Percentiles rank a stretch among this genome's conserved stretches.
Conservation (phyloP, 2,329 filamentous ascomycete species). For the Teratosphaeria nubilosa region DNA sequence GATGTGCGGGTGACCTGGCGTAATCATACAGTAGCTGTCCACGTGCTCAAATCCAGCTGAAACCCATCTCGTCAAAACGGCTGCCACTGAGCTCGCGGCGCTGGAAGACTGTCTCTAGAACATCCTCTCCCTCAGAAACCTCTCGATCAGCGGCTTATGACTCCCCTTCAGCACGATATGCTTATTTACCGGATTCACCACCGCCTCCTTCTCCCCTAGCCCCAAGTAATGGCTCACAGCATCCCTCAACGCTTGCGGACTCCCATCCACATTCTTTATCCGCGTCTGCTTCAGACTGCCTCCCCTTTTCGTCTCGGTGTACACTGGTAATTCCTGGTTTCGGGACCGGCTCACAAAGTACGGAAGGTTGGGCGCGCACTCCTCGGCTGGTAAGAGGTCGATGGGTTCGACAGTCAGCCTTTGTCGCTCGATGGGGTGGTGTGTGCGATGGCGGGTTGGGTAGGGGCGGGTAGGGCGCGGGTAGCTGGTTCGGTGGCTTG, state of each 20-base stretch:
- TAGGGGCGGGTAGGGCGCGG: constrained; percentile 25
- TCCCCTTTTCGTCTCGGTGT: constrained; percentile 61
- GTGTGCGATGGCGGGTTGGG: constrained; percentile 20
- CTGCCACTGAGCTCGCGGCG: no score
- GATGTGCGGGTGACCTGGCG: not conserved
- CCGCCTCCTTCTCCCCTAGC: constrained; percentile 38
- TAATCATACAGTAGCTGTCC: not conserved
- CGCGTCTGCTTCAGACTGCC: constrained; percentile 65
- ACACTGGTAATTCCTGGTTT: constrained; percentile 65
- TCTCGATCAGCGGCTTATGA: constrained; percentile 22
- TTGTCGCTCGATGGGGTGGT: constrained; percentile 10
- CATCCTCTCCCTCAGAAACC: constrained; percentile 26
- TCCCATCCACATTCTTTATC: constrained; percentile 70
- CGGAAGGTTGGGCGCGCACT: constrained; percentile 39
- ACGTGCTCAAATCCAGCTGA: not conserved
- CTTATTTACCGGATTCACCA: constrained; percentile 52
- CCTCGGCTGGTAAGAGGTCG: constrained; percentile 14
- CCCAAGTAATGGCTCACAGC: constrained; percentile 52
- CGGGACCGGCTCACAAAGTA: constrained; percentile 66
- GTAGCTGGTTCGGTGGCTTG: constrained; percentile 24
- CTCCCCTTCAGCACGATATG: constrained; percentile 60
- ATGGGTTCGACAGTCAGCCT: constrained; percentile 19
- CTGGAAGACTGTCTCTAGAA: constrained; percentile 15
- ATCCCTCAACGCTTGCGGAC: constrained; percentile 51
- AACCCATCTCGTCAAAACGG: not conserved